Percentiles rank a stretch among this genome's conserved stretches.
phyloP scores from a whole-genome alignment of 2,329 filamentous ascomycete species.

The Colletotrichum lentis region DNA sequence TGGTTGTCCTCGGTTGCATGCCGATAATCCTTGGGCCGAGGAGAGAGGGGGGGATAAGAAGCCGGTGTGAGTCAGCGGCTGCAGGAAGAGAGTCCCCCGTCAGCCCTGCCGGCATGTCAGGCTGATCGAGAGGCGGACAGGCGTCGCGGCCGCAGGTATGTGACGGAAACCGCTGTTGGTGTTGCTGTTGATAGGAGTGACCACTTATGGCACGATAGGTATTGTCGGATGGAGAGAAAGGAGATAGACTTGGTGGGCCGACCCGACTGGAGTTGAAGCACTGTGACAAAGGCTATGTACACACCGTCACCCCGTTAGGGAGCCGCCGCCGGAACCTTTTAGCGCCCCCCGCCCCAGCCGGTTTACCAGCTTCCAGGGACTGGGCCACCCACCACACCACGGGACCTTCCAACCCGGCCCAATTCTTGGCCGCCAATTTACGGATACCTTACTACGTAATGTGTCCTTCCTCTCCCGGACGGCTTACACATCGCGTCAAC shows the following conservation, averaged over 20 bases:
- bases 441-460: too few species aligned
- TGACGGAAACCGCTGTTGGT: neutral
- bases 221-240: neutral
- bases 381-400: neutral
- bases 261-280: neutral
- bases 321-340: neutral
- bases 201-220: neutral
- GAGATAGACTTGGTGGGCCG: neutral
- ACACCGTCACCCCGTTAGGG: neutral
- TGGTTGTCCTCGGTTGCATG: constrained; percentile 20
- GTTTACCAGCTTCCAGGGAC: neutral
- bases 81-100: constrained; percentile 9
- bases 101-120: constrained; percentile 19
- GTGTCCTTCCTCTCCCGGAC: too few species aligned
- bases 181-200: neutral
- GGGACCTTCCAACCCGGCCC: constrained; percentile 6
- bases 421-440: neutral
- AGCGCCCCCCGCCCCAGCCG: neutral
- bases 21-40: constrained; percentile 6
- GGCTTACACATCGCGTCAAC: neutral
- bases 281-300: neutral
- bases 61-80: constrained; percentile 30
- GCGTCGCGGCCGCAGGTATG: neutral
- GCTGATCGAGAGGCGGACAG: constrained; percentile 26
- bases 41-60: neutral